A percentile compares a stretch with the other conserved stretches of the same genome.
Conservation (phyloP, 2,329 filamentous ascomycete genomes). For the Intubia oerlemansii region DNA sequence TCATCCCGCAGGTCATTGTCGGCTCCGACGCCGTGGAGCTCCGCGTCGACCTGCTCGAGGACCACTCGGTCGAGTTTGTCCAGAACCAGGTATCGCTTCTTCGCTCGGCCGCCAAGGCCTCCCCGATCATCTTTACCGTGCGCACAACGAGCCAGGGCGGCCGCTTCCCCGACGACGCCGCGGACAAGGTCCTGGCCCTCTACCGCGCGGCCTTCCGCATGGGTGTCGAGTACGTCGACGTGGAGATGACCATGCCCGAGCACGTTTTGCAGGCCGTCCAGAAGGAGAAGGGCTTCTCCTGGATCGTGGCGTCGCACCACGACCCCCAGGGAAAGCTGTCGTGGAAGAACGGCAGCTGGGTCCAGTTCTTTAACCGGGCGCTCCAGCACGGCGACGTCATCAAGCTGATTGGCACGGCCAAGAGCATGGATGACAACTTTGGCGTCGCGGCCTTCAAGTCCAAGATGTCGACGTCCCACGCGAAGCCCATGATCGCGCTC, state of each 20-base stretch:
- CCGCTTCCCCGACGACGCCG: slow-evolving; percentile 58
- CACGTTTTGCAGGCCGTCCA: slow-evolving; percentile 49
- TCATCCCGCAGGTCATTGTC: slow-evolving; percentile 52
- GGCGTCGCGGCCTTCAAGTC: slow-evolving; percentile 62
- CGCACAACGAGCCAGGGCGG: slow-evolving; percentile 75
- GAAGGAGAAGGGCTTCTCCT: slow-evolving; percentile 46
- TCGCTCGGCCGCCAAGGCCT: slow-evolving; percentile 32
- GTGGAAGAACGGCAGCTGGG: slow-evolving; percentile 88
- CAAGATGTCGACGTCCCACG: slow-evolving; percentile 49
- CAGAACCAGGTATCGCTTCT: slow-evolving; percentile 64
- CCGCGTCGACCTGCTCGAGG: slow-evolving; percentile 72
- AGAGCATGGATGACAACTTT: slow-evolving; percentile 65
- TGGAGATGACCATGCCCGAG: slow-evolving; percentile 74
- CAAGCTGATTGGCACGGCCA: slow-evolving; percentile 76
- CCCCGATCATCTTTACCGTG: slow-evolving; percentile 78
- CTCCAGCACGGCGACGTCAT: slow-evolving; percentile 81
- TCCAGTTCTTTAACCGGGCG: slow-evolving; percentile 72
- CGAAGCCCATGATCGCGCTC: slow-evolving; percentile 75
- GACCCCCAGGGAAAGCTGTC: slow-evolving; percentile 60
- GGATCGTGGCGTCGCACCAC: slow-evolving; percentile 89
- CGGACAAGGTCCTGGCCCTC: slow-evolving; percentile 48
- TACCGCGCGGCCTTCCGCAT: slow-evolving; percentile 63
- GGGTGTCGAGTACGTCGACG: slow-evolving; percentile 79
- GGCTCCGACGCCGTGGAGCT: slow-evolving; percentile 88
- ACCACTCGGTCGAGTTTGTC: slow-evolving; percentile 57